A percentile compares a stretch with the other conserved stretches of the same genome.
phyloP scores from a whole-genome alignment of 2,329 filamentous ascomycete species.

The Ophiosphaerella narmari region DNA sequence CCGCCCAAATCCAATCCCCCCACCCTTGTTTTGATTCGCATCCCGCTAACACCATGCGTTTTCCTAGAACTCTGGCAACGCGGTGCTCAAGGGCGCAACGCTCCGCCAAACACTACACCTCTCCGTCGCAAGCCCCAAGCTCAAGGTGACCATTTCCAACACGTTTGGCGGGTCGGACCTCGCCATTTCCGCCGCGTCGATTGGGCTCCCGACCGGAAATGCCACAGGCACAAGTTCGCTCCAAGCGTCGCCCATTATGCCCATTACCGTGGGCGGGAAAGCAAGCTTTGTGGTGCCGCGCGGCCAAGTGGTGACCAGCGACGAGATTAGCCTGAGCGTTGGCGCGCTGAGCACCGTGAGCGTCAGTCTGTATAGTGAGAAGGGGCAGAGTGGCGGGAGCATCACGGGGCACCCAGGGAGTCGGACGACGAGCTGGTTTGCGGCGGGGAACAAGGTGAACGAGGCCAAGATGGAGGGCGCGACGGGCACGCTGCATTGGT shows the following conservation, averaged over 20 bases:
- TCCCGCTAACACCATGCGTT: background rate
- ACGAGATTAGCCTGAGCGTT: constrained; percentile 57
- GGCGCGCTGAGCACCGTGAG: constrained; percentile 58
- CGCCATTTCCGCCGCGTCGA: constrained; percentile 62
- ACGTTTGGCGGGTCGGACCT: constrained; percentile 66
- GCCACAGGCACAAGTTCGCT: constrained; percentile 60
- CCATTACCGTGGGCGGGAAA: constrained; percentile 54
- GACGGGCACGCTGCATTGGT: constrained; percentile 35
- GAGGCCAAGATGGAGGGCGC: background rate
- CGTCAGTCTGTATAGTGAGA: constrained; percentile 62
- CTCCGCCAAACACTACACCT: constrained; percentile 69
- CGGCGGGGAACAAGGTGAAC: background rate
- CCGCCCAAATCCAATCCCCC: no score
- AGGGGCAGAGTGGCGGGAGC: constrained; percentile 60
- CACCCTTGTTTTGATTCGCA: no score
- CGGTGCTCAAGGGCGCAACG: constrained; percentile 64
- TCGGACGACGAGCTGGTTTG: constrained; percentile 63
- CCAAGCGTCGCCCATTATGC: constrained; percentile 36
- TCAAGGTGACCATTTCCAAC: constrained; percentile 69
- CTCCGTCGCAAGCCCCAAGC: constrained; percentile 59
- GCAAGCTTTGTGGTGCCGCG: constrained; percentile 62
- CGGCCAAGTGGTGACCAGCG: constrained; percentile 52
- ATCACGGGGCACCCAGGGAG: constrained; percentile 70
- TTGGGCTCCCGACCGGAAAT: constrained; percentile 61
- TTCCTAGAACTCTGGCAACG: constrained; percentile 55